Base-by-base conservation (phyloP, 305 asterid species). In the Plantago coronopus region DNA sequence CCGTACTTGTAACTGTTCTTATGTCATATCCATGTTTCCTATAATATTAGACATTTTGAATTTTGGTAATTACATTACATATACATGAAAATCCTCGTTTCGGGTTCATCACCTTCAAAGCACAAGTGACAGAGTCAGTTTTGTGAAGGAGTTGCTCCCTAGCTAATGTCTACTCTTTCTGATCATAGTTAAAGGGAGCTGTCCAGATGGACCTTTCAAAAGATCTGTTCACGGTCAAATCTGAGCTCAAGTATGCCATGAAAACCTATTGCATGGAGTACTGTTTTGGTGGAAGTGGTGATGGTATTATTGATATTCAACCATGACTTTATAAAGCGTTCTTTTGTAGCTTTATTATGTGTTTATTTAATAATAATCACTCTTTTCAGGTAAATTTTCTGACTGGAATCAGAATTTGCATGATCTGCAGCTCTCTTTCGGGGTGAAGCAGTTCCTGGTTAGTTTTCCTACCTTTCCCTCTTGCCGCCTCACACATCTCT, bases 381-480 rank as follows among this genome's bases (percentile, higher is more conserved):
- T 77, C 47, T 78, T 40, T 55, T 68, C 72, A 83, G 97, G 94
- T 65, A 81, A 77, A 74, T 76, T 73, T 20, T 64, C 67, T 63
- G 95, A 83, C 20, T 93, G 98, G 98, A 81, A 69, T 66, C 74
- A 76, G 62, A 71, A 80, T 13, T 64, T 81, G 76, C 97, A 89
- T 70, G 93, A 85, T 74, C 79, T 93, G 75, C 98, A 93, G 81
- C 87, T 86, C 57, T 74, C 88, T 38, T 93, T 89, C 55, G 96
- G 97, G 57, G 97, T 93, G 81, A 89, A 81, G 71, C 95, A 91
- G 73, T 91, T 89, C 82, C 69, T 91, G 98, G 94, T 87, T 57
- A 62, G 66, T 74, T 58, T 60, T 57, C 72, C 50, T n/a, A n/a
- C n/a, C n/a, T n/a, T n/a, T n/a, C n/a, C n/a, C 75, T 77, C 79